These are phyloP conservation scores for Colletotrichum sp. DNA, from an alignment of 2,329 filamentous ascomycete species.

Conservation along the genomic window DNA sequence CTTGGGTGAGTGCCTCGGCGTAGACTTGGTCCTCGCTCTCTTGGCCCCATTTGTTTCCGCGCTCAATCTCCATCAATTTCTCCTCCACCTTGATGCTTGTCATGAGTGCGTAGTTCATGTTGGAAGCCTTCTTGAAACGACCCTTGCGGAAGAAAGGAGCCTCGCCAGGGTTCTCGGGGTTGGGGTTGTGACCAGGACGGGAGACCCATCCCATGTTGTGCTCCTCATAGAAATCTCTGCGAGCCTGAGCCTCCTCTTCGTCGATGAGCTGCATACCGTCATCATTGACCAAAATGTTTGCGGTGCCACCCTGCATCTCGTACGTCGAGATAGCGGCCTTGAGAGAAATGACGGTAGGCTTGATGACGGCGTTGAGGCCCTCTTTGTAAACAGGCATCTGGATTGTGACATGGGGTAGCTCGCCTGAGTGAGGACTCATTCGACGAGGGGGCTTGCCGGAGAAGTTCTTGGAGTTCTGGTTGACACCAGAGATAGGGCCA, in stretches of 20 bases:
- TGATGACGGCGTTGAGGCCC: conserved; percentile 44
- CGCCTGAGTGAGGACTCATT: conserved; percentile 33
- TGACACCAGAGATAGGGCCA: conserved; percentile 50
- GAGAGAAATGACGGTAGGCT: conserved; percentile 52
- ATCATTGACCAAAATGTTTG: conserved; percentile 72
- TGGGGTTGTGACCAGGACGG: conserved; percentile 55
- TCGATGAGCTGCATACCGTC: conserved; percentile 69
- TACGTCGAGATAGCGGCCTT: conserved; percentile 55
- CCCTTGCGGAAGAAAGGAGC: conserved; percentile 58
- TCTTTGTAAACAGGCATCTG: conserved; percentile 51
- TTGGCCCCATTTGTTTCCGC: conserved; percentile 38
- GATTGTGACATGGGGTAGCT: conserved; percentile 45
- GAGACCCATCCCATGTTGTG: conserved; percentile 62
- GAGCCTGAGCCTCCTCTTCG: conserved; percentile 48
- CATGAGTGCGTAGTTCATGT: conserved; percentile 69
- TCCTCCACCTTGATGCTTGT: conserved; percentile 62
- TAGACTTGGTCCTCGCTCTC: conserved; percentile 51
- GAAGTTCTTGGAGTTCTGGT: conserved; percentile 48
- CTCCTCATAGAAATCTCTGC: conserved; percentile 61
- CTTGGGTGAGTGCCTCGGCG: conserved; percentile 45
- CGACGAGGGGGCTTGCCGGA: conserved; percentile 39
- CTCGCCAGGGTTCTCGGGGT: conserved; percentile 50
- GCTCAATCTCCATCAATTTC: conserved; percentile 42
- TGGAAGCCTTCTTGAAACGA: conserved; percentile 70
- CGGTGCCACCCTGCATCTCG: conserved; percentile 63